phyloP scores from a whole-genome alignment of 2,329 filamentous ascomycete species.

The Ophiocordyceps unilateralis region DNA sequence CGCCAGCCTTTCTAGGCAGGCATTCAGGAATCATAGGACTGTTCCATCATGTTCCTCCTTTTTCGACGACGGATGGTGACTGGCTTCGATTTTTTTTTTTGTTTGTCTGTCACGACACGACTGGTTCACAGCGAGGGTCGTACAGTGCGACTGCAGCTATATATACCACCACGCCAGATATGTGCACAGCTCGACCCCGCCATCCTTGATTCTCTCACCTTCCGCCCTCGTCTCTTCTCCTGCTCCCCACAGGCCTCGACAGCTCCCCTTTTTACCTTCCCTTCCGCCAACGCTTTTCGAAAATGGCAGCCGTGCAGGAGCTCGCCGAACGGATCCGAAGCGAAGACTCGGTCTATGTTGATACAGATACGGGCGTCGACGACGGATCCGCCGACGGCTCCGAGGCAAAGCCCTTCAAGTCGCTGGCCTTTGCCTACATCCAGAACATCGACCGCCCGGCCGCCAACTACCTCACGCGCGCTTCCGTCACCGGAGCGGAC shows the following conservation, averaged over 20 bases:
- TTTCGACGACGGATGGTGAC: too few relatives aligned
- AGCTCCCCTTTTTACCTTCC: too few relatives aligned
- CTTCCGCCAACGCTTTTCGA: too few relatives aligned
- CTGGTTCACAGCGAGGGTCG: too few relatives aligned
- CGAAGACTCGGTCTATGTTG: constrained; percentile 42
- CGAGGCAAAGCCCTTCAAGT: constrained; percentile 64
- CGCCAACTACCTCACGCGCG: constrained; percentile 49
- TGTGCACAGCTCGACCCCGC: neutral
- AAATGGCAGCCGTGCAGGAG: constrained; percentile 28
- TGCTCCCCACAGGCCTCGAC: too few relatives aligned
- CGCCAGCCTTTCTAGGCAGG: too few relatives aligned
- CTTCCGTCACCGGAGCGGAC: constrained; percentile 44
- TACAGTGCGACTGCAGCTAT: too few relatives aligned
- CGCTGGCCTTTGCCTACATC: constrained; percentile 60
- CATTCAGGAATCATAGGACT: too few relatives aligned
- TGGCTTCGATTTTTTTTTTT: neutral
- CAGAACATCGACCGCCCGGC: constrained; percentile 43
- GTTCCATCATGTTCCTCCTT: too few relatives aligned
- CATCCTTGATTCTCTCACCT: neutral
- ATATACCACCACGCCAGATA: neutral
- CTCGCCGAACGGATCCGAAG: constrained; percentile 24
- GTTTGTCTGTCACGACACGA: too few relatives aligned
- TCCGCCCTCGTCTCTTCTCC: too few relatives aligned
- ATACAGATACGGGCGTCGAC: constrained; percentile 64
- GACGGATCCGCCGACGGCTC: constrained; percentile 49